phyloP scores from a whole-genome alignment of 2,329 filamentous ascomycete genomes.

The Claviceps spartinae region DNA sequence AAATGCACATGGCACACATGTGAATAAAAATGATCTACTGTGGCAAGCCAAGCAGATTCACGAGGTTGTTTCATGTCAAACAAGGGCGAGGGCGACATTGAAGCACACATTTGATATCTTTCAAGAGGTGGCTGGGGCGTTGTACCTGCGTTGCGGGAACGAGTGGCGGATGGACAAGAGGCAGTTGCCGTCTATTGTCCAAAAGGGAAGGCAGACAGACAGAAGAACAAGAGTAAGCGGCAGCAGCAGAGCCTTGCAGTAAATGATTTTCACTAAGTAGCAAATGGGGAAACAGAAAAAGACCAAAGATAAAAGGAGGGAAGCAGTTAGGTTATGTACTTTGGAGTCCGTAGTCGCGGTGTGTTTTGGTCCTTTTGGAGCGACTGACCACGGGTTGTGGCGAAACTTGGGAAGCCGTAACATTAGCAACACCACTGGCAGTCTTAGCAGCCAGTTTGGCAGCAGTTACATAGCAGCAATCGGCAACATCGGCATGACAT shows the following conservation, averaged over 20 bases:
- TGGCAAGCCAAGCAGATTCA: background rate
- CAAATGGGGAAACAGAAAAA: background rate
- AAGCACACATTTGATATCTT: background rate
- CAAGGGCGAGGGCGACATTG: background rate
- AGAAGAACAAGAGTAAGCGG: background rate
- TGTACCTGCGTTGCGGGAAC: background rate
- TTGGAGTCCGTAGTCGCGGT: background rate
- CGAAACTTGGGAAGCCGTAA: background rate
- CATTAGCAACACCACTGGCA: background rate
- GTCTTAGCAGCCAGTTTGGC: background rate
- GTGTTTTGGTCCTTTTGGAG: background rate
- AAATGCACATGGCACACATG: background rate
- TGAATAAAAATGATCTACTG: background rate
- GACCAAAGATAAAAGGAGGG: background rate
- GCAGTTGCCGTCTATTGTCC: background rate
- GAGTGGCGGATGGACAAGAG: background rate
- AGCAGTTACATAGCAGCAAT: background rate
- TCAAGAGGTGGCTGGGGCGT: background rate
- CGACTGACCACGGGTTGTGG: slow-evolving; percentile 1
- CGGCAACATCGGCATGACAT: background rate
- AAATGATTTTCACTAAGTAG: background rate
- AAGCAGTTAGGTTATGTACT: slow-evolving; percentile 5
- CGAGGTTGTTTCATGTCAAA: background rate
- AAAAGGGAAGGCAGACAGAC: background rate
- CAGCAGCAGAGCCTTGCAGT: background rate